Evolutionary conservation across 768 basidiomycete species (phyloP).

Genomic region (Lactarius evosmus): DNA sequence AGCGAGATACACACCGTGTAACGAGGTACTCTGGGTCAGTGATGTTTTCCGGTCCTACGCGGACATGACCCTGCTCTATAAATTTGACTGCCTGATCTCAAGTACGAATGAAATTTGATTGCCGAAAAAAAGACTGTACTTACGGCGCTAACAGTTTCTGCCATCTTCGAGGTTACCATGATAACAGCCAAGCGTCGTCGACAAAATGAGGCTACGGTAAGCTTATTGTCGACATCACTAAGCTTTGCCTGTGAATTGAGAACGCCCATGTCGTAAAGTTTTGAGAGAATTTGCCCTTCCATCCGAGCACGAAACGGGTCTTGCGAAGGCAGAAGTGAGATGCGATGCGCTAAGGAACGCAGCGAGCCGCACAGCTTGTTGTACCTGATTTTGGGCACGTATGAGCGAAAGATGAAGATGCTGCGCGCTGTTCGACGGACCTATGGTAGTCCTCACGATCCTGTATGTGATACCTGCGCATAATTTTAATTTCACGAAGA

Average conservation of each 20-base stretch:
- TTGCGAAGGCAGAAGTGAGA: conserved; percentile 82
- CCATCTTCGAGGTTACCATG: conserved; percentile 91
- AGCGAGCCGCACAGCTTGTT: conserved; percentile 92
- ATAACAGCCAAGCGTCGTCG: conserved; percentile 88
- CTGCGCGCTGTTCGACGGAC: conserved; percentile 38
- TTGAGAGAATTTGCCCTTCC: conserved; percentile 85
- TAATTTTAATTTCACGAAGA: conserved; percentile 86
- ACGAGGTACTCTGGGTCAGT: conserved; percentile 96
- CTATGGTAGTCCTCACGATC: conserved; percentile 93
- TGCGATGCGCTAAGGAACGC: conserved; percentile 78
- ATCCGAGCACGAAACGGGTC: conserved; percentile 85
- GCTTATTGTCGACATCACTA: conserved; percentile 89
- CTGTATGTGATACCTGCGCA: conserved; percentile 95
- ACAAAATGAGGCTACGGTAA: conserved; percentile 94
- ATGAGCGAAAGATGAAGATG: conserved; percentile 5
- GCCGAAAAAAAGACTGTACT: conserved; percentile 19
- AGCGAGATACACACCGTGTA: conserved; percentile 54
- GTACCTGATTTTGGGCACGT: conserved; percentile 49
- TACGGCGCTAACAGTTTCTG: conserved; percentile 90
- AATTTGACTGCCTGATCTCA: conserved; percentile 84
- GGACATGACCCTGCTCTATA: conserved; percentile 97
- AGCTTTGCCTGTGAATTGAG: conserved; percentile 84
- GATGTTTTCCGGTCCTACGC: conserved; percentile 93
- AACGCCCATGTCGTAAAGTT: conserved; percentile 96
- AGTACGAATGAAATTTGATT: conserved; percentile 8